phyloP scores from a whole-genome alignment of 495 filamentous ascomycete genomes.

The Massariosphaeria phaeospora region DNA sequence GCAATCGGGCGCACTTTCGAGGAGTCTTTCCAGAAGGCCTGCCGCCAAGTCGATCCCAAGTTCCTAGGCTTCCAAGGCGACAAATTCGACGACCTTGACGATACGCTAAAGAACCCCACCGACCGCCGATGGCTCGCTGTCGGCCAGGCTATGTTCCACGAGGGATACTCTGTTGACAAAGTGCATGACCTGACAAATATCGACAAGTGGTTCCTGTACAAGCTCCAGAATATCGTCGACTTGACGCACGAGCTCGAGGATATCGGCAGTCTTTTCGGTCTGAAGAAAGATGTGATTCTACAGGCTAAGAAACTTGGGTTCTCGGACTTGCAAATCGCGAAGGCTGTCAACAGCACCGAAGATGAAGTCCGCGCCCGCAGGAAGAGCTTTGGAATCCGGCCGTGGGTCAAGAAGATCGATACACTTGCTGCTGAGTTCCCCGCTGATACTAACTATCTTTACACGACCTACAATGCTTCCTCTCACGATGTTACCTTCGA shows the following conservation, averaged over 20 bases:
- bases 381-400: slow-evolving; percentile 75
- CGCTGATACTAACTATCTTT: slow-evolving; percentile 87
- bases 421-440: slow-evolving; percentile 96
- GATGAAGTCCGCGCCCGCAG: slow-evolving; percentile 82
- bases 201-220: slow-evolving; percentile 94
- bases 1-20: slow-evolving; percentile 97
- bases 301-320: slow-evolving; percentile 97
- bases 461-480: slow-evolving; percentile 97
- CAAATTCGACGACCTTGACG: slow-evolving; percentile 88
- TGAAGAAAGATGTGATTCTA: slow-evolving; percentile 79
- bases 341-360: slow-evolving; percentile 77
- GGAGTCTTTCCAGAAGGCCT: slow-evolving; percentile 98
- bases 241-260: slow-evolving; percentile 81
- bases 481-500: slow-evolving; percentile 93
- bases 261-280: slow-evolving; percentile 75
- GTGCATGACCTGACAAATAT: slow-evolving; percentile 95
- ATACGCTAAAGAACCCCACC: slow-evolving; percentile 82
- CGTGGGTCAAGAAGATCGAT: slow-evolving; percentile 97
- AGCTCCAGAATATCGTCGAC: slow-evolving; percentile 93
- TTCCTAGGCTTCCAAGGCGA: slow-evolving; percentile 93
- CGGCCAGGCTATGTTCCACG: slow-evolving; percentile 95
- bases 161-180: slow-evolving; percentile 84
- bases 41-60: slow-evolving; percentile 88
- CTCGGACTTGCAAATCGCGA: slow-evolving; percentile 91
- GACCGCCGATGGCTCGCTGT: slow-evolving; percentile 96